These are phyloP conservation scores for Flagelloscypha sp. DNA, from an alignment of 768 basidiomycete genomes.

Conservation along the genomic window DNA sequence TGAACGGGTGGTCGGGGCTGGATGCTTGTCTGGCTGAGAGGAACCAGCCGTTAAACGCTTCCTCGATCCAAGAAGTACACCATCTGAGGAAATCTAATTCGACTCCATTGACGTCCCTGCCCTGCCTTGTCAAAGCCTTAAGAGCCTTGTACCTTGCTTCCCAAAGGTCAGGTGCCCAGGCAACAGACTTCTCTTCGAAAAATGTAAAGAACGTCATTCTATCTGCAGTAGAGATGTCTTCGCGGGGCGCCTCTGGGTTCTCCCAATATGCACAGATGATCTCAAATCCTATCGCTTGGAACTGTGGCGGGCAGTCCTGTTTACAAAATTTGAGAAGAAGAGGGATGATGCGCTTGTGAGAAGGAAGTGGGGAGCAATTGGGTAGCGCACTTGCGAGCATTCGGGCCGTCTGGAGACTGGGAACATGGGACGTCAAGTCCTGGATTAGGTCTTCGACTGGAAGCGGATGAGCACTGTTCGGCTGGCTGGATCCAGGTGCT, in stretches of 20 bases:
- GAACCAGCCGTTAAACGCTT: conserved; percentile 48
- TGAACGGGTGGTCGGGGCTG: no score
- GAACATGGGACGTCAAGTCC: conserved; percentile 46
- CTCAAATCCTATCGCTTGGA: conserved; percentile 67
- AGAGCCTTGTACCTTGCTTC: conserved; percentile 64
- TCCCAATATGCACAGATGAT: conserved; percentile 65
- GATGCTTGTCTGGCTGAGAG: conserved; percentile 21
- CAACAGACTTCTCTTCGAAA: conserved; percentile 36
- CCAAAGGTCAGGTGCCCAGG: conserved; percentile 65
- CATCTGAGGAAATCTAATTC: conserved; percentile 49
- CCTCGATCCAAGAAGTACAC: conserved; percentile 58
- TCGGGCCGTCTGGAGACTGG: conserved; percentile 58
- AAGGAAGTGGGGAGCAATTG: conserved; percentile 48
- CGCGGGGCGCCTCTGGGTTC: conserved; percentile 41
- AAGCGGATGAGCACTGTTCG: no score
- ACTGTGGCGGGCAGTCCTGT: conserved; percentile 38
- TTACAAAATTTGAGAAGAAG: conserved; percentile 55
- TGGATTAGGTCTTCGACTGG: conserved; percentile 36
- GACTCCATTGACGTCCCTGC: conserved; percentile 54
- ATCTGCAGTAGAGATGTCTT: conserved; percentile 45
- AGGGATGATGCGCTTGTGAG: conserved; percentile 43
- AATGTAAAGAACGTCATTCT: conserved; percentile 57
- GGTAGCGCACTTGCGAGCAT: conserved; percentile 44
- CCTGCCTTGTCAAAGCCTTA: conserved; percentile 52
- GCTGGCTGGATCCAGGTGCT: no score